Base-by-base conservation (phyloP, 192 early-diverging fungal genomes). In the Backusella tuberculispora region DNA sequence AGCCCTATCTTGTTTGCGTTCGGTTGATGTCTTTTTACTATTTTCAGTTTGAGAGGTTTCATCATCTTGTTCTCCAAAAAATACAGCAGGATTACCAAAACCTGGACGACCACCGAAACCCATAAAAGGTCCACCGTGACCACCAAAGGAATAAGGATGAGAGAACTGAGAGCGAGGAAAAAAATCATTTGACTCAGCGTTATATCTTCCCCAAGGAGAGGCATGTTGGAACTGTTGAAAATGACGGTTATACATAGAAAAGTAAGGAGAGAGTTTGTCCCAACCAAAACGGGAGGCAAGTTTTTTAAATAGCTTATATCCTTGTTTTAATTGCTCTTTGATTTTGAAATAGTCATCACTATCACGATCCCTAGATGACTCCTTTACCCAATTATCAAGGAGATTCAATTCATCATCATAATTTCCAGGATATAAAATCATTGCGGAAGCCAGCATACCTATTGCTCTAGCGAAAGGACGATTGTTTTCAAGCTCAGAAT, bases 401-500 rank as follows among this genome's bases (percentile, higher is more conserved):
- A 26, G 53, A 1, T 60, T 60, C 53, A 60, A 26, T 24, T 60
- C 53, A 26, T 60, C 19, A 24, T 60, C 21, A 26, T 60, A 60
- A 1, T 60, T 60, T 26, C 53, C 53, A 1, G 53, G 53, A 60
- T 3, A 26, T 60, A 60, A 60, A 60, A 9, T 60, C 53, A 60
- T 60, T 1, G 21, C 21, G 26, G 53, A 60, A 60, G 53, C 53
- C 12, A 60, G 26, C 21, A 60, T 9, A 60, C 21, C 21, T 0
- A 60, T 21, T 0, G 21, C 21, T 60, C 53, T 60, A 2, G 53
- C 21, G 26, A 60, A 7, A 26, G 12, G 53, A 13, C 4, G 2
- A 5, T 60, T 60, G 53, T 60, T 60, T 24, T 60, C 53, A 60
- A 60, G 21, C 21, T 60, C 53, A 60, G 53, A 26, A 60, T 60